Conservation (phyloP, 176 grass and related monocot genomes). For the Eleusine indica region DNA sequence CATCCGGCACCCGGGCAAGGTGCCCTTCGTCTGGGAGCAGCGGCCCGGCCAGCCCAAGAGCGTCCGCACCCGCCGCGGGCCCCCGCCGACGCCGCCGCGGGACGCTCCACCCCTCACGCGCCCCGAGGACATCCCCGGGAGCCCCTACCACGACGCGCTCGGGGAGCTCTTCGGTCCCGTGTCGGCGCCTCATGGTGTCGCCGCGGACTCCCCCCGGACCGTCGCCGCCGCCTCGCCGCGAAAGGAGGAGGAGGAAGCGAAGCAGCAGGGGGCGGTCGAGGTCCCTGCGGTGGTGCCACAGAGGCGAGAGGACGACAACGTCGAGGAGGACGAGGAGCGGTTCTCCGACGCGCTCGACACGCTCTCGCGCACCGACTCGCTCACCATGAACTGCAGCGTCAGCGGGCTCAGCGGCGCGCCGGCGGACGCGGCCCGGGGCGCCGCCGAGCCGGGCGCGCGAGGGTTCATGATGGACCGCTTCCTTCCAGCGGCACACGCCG, state of each 20-base stretch:
- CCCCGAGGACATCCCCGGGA: conserved; percentile 26
- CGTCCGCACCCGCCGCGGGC: conserved; percentile 39
- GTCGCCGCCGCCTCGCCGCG: background rate
- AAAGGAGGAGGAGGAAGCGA: conserved; percentile 1
- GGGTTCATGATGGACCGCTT: conserved; percentile 93
- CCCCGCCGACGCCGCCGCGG: conserved; percentile 20
- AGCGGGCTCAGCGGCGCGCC: conserved; percentile 80
- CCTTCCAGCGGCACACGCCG: conserved; percentile 79
- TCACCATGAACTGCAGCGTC: conserved; percentile 92
- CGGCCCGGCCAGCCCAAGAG: conserved; percentile 82
- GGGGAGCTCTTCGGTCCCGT: conserved; percentile 3
- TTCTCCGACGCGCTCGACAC: conserved; percentile 95
- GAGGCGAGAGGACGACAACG: conserved; percentile 24
- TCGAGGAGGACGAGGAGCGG: conserved; percentile 61
- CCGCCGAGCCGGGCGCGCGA: conserved; percentile 43
- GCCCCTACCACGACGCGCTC: conserved; percentile 42
- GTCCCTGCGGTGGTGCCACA: conserved; percentile 15
- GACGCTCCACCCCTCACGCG: background rate
- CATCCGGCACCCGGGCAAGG: conserved; percentile 62
- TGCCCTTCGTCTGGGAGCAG: conserved; percentile 93
- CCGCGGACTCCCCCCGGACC: background rate
- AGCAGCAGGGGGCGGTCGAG: conserved; percentile 11
- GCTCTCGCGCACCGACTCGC: conserved; percentile 74
- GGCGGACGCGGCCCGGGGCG: background rate
- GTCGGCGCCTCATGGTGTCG: background rate